Evolutionary conservation across 768 basidiomycete genomes (phyloP).

Genomic region (Tephrocybe sp.): DNA sequence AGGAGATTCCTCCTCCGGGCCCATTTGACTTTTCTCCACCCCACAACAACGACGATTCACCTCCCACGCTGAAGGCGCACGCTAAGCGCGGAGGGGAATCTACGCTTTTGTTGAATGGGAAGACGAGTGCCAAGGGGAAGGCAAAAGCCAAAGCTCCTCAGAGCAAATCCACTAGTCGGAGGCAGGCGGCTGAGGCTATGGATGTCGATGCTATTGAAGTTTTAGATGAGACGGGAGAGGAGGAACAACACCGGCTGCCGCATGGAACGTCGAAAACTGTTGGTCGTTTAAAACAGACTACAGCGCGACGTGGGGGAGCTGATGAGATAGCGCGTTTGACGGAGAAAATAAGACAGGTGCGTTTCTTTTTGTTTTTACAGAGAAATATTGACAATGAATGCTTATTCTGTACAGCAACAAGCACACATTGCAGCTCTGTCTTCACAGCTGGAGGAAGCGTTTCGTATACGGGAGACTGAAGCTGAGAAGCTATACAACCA

Average conservation of each 20-base stretch:
- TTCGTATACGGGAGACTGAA: constrained; percentile 60
- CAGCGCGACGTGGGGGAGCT: constrained; percentile 6
- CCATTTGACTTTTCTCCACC: constrained; percentile 9
- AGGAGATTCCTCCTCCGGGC: constrained; percentile 5
- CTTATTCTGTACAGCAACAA: constrained; percentile 28
- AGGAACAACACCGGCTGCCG: not conserved
- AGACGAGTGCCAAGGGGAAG: constrained; percentile 27
- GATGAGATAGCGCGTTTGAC: constrained; percentile 16
- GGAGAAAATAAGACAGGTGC: constrained; percentile 25
- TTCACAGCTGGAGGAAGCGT: constrained; percentile 56
- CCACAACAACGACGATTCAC: constrained; percentile 2
- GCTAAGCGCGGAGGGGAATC: constrained; percentile 2
- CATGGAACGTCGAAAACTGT: constrained; percentile 9
- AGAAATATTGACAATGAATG: not conserved
- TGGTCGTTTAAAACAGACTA: constrained; percentile 6
- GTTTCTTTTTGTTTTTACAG: constrained; percentile 1
- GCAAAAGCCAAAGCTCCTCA: constrained; percentile 29
- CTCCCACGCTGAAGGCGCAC: constrained; percentile 3
- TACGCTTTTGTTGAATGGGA: constrained; percentile 21
- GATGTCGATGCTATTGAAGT: constrained; percentile 20
- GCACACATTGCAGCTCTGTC: constrained; percentile 44
- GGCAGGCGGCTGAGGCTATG: constrained; percentile 15
- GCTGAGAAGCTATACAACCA: constrained; percentile 54
- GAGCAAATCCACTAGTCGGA: constrained; percentile 15
- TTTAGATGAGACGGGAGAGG: constrained; percentile 13